These are phyloP conservation scores for Salix dunnii DNA, from an alignment of 345 rosid genomes.

Conservation along the genomic window DNA sequence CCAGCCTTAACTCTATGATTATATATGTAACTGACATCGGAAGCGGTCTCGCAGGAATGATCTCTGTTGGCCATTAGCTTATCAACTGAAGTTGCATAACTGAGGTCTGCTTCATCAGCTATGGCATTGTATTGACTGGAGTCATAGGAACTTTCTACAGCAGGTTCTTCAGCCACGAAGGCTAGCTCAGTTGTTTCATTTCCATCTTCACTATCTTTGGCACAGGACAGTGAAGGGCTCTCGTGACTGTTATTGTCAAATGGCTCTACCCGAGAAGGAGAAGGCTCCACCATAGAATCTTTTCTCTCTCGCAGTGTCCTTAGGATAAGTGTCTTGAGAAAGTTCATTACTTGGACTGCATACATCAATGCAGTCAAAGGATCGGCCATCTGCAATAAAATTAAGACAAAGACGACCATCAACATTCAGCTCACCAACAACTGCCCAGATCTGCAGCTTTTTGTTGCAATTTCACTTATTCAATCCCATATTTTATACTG, in stretches of 20 bases:
- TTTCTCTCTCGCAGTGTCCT: constrained; percentile 20
- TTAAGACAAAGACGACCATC: neutral
- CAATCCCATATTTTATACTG: neutral
- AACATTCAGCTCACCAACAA: constrained; percentile 1
- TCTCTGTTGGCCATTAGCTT: constrained; percentile 12
- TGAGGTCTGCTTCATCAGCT: constrained; percentile 24
- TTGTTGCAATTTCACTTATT: neutral
- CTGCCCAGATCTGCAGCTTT: neutral
- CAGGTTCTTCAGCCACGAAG: constrained; percentile 40
- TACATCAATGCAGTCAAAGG: constrained; percentile 30
- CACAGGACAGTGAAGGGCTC: constrained; percentile 24
- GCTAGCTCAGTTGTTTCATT: constrained; percentile 39
- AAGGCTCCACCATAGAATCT: constrained; percentile 18
- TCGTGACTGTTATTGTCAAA: constrained; percentile 20
- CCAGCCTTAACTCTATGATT: constrained; percentile 11
- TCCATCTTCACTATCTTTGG: constrained; percentile 26
- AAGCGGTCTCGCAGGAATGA: constrained; percentile 15
- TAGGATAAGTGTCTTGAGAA: constrained; percentile 24
- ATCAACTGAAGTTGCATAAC: constrained; percentile 11
- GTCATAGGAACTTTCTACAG: constrained; percentile 21
- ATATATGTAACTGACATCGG: constrained; percentile 13
- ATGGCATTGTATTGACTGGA: constrained; percentile 28
- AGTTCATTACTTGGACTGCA: constrained; percentile 32
- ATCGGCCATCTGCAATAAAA: constrained; percentile 26
- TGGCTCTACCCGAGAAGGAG: constrained; percentile 17